Conservation (phyloP, 1,139 yeast species). For the Debaryomyces sp. region DNA sequence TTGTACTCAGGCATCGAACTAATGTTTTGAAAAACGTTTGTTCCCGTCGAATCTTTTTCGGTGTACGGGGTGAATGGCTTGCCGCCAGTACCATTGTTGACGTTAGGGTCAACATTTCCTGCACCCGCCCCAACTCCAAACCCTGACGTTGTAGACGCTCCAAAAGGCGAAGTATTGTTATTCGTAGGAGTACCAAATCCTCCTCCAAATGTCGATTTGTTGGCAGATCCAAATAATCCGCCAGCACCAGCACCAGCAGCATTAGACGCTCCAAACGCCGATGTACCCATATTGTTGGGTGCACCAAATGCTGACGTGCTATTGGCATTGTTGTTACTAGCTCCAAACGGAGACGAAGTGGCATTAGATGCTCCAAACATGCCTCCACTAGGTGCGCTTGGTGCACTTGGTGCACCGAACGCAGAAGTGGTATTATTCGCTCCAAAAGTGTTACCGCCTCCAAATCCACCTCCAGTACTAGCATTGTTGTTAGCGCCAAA, state of each 20-base stretch:
- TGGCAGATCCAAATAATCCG: slow-evolving; percentile 29
- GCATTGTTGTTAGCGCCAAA: slow-evolving; percentile 25
- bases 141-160: slow-evolving; percentile 19
- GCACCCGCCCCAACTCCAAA: slow-evolving; percentile 26
- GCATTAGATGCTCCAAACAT: slow-evolving; percentile 28
- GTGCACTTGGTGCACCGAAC: slow-evolving; percentile 21
- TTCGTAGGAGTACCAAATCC: slow-evolving; percentile 21
- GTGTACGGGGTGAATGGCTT: slow-evolving; percentile 65
- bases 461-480: slow-evolving; percentile 31
- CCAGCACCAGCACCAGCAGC: slow-evolving; percentile 20
- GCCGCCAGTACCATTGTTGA: slow-evolving; percentile 70
- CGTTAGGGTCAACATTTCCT: slow-evolving; percentile 35
- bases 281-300: slow-evolving; percentile 17
- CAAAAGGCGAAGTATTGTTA: slow-evolving; percentile 22
- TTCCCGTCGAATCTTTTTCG: slow-evolving; percentile 74
- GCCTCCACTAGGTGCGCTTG: slow-evolving; percentile 22
- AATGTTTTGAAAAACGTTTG: slow-evolving; percentile 71
- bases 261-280: slow-evolving; percentile 32
- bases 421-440: slow-evolving; percentile 18
- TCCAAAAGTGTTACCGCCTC: slow-evolving; percentile 29
- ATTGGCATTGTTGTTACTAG: slow-evolving; percentile 16
- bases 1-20: slow-evolving; percentile 89
- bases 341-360: slow-evolving; percentile 29
- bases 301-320: slow-evolving; percentile 22
- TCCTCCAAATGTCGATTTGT: slow-evolving; percentile 22